A percentile compares a stretch with the other conserved stretches of the same genome.
phyloP scores from a whole-genome alignment of 306 rosid species.

The Lathyrus tuberosus region DNA sequence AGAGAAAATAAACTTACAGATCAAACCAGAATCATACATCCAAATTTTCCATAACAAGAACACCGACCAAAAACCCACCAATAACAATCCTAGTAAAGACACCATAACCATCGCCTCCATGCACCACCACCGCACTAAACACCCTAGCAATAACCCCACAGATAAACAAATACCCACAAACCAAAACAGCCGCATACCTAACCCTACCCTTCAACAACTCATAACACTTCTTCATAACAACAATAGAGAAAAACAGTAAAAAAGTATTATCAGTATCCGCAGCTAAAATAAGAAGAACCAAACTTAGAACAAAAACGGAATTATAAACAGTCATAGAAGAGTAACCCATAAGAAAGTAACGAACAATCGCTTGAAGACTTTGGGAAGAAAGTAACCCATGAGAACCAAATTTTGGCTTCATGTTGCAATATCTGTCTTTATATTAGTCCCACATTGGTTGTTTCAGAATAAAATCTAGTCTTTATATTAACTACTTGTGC shows the following conservation, averaged over 20 bases:
- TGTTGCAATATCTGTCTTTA: too few species aligned
- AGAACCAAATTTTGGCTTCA: too few species aligned
- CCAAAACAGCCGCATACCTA: constrained; percentile 57
- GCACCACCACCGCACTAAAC: constrained; percentile 78
- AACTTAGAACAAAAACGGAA: constrained; percentile 49
- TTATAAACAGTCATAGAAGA: constrained; percentile 71
- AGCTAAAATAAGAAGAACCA: constrained; percentile 58
- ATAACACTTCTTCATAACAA: constrained; percentile 77
- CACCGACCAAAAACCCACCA: constrained; percentile 85
- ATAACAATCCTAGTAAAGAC: constrained; percentile 68
- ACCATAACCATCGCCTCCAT: constrained; percentile 62
- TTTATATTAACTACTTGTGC: too few species aligned
- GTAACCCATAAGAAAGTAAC: constrained; percentile 82
- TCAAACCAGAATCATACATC: constrained; percentile 57
- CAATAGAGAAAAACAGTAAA: constrained; percentile 43
- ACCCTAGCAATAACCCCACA: constrained; percentile 58
- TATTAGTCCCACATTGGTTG: too few species aligned
- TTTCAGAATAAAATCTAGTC: too few species aligned
- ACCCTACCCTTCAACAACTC: constrained; percentile 74
- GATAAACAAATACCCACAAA: constrained; percentile 53
- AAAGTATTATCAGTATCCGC: constrained; percentile 50
- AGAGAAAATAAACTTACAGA: constrained; percentile 47
- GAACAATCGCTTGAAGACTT: constrained; percentile 81
- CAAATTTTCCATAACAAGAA: constrained; percentile 88
- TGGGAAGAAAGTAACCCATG: too few species aligned